Base-by-base conservation (phyloP, 306 rosid genomes). In the Biancaea sappan region DNA sequence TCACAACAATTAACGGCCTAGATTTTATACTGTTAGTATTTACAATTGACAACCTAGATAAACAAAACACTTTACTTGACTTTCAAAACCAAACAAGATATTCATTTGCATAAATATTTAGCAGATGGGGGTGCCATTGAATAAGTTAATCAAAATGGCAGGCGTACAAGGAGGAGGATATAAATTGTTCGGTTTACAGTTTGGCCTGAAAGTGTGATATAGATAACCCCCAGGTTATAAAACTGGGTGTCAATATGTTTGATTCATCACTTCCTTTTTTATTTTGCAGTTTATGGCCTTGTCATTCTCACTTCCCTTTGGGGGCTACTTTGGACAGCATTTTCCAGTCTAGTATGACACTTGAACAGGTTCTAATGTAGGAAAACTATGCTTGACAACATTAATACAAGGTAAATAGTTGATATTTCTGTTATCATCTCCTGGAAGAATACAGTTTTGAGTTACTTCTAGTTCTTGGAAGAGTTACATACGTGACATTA, bases 151-250 rank as follows among this genome's bases (percentile, higher is more conserved):
- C 96, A 90, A 32, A 86, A 78, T 61, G 85, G 82, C 58, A 81
- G 94, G 88, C 94, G 92, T n/a, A 4, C 83, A 69, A 81, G 94
- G 83, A 84, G 90, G 85, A 87, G 94, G 31, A 66, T 79, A 25
- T 91, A 85, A 69, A 58, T 16, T 59, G 34, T 67, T 32, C 41
- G 71, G 43, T 48, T 66, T 53, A 66, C 47, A 69, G 5, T 65
- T 62, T 59, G 47, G 24, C 63, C 67, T 70, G 58, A 29, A 76
- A 82, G 56, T 73, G 81, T 75, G 71, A 28, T 60, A 46, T 75
- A 73, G 77, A 77, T 66, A 60, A 79, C 48, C 19, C 75, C 72
- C 50, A 60, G 41, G 79, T 34, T 32, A 29, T 64, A 71, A 54
- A 70, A 22, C 60, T 76, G 58, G 62, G 54, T 73, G 82, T 82